Base-by-base conservation (phyloP, 768 basidiomycete species). In the Phanerochaete carnosa region DNA sequence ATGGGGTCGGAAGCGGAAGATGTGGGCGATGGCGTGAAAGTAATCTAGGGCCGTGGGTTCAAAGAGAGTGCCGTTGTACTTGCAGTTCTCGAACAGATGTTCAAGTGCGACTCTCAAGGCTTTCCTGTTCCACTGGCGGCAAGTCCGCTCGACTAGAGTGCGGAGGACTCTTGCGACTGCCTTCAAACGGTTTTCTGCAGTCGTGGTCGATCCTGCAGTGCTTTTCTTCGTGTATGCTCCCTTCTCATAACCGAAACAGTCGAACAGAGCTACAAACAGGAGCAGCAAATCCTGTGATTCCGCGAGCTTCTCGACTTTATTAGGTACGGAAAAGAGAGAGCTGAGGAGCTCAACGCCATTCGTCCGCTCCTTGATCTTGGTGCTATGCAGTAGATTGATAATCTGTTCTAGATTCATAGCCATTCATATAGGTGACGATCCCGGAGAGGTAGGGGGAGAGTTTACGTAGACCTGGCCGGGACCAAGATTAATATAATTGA, bases 41-140 rank as follows among this genome's bases (percentile, higher is more conserved):
- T 94, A 95, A 71, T 95, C 86, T 63, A 92, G 73, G 12, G 91
- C 86, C 3, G 94, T 79, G 0, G 87, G 84, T 3, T 76, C 68
- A 61, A 88, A 79, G 15, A 97, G 74, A 35, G 77, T 69, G 37
- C 79, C 77, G 23, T 78, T 75, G 66, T 84, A 67, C 3, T 84
- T 75, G 54, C 94, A 79, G 52, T 80, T 81, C 60, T 84, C 81
- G 13, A 77, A 74, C 46, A 97, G 75, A 69, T 95, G 90, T 9
- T 78, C 78, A 56, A 91, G 76, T 30, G 95, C 64, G 2, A 82
- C 73, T 54, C 80, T 80, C 33, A 85, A 69, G 19, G 84, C 80
- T 49, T 80, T 81, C 61, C 76, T 79, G 69, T 80, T 85, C 62
- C 94, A 74, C 57, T 78, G 72, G 28, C 79, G 76, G 4, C 85